Conservation (phyloP, 495 filamentous ascomycete species). For the Corynascus novoguineensis region DNA sequence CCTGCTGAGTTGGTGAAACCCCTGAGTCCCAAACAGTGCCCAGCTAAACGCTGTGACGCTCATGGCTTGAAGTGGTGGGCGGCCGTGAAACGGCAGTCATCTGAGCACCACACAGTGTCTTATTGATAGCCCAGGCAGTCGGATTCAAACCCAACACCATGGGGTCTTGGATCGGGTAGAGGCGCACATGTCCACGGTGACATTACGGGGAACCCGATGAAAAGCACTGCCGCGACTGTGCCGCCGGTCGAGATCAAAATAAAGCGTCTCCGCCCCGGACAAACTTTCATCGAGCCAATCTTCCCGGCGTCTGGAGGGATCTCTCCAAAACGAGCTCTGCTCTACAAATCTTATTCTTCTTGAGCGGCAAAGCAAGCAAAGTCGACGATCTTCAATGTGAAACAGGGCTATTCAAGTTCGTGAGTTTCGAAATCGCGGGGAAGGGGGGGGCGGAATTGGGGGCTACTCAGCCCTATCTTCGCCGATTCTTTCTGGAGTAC, state of each 20-base stretch:
- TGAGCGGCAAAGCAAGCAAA: neutral
- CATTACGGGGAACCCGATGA: neutral
- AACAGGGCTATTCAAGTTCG: neutral
- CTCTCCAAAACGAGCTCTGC: neutral
- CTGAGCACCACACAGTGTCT: neutral
- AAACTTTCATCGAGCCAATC: neutral
- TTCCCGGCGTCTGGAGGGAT: neutral
- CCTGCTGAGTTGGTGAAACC: neutral
- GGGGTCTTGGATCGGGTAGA: neutral
- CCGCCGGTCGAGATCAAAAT: neutral
- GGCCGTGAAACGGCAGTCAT: neutral
- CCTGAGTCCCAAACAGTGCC: neutral
- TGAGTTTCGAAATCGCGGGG: neutral
- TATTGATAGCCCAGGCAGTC: constrained; percentile 5
- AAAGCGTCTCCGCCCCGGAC: neutral
- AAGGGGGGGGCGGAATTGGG: neutral
- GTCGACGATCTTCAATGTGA: too few species aligned
- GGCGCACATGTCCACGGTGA: neutral
- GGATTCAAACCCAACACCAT: neutral
- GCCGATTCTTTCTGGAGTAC: neutral
- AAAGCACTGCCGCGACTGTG: neutral
- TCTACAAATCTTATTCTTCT: neutral
- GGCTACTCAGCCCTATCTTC: constrained; percentile 2
- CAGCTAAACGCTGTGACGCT: neutral
- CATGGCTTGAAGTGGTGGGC: too few species aligned